Base-by-base conservation (phyloP, 208 protist genomes). In the Wallacemonas collosoma region DNA sequence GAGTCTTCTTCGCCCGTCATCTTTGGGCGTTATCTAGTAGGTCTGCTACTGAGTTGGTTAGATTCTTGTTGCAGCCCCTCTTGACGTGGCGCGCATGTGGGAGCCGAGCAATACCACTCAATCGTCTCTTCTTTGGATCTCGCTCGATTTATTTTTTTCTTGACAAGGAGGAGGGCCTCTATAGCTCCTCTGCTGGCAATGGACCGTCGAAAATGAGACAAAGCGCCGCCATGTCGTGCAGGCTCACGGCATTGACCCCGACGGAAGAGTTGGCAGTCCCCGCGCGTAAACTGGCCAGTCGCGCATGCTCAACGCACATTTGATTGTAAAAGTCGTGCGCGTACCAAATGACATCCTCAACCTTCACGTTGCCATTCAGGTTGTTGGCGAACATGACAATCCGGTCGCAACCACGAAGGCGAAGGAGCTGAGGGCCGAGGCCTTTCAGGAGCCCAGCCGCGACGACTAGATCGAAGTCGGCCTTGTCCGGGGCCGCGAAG, bases 391-490 rank as follows among this genome's bases (percentile, higher is more conserved):
- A 93, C 75, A 89, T 85, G 41, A 93, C 70, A 7, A 95, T 58
- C 14, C 78, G 83, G 60, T 91, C 87, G 50, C 81, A 82, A 56
- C 79, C 75, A 43, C 86, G 69, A 6, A 82, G 62, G 43, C 86
- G 75, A 5, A 86, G 55, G 54, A 95, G 92, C 70, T 89, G 83
- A 26, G 75, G 64, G 5, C 76, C 57, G n/a, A 91, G 43, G 3
- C 71, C 73, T 43, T 78, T 73, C 8, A 95, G 81, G 41, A 95
- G 56, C 8, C 79, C 86, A 8, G 82, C 87, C 5, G 85, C 76
- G 60, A 95, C 72, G 71, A 95, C 73, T 3, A 95, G 67, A 39
- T 95, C 87, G 81, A 90, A 95, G 2, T 87, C 68, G 14, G 63
- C 58, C 2, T 82, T 90, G 68, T 88, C 85, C 0, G 88, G 89